Evolutionary conservation across 2,329 filamentous ascomycete genomes (phyloP), one percentile per base, ranked within the genome.

Genomic region (Dothideomycetes sp.): DNA sequence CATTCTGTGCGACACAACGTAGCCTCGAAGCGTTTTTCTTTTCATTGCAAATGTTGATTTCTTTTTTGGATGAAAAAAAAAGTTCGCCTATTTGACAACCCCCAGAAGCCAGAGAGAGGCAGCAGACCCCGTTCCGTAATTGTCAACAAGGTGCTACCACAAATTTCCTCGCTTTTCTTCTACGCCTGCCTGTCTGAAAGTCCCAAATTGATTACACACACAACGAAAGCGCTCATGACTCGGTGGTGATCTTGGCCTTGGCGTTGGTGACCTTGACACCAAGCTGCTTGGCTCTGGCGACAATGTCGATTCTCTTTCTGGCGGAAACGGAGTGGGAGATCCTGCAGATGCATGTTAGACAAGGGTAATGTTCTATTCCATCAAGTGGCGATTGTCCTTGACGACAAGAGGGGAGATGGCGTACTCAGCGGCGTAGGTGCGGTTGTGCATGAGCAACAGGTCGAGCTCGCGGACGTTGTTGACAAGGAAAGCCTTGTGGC

Each of bases 401-500:
- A 11, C n/a, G 16, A 11, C 24, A 9, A 24, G 19, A n/a, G 27
- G 5, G 22, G 16, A 25, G 28, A 11, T 29, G 43, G 20, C 86
- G 60, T 87, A 95, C 88, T 98, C 91, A 66, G 91, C 91, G 67
- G 91, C 91, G 73, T 85, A 95, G 70, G 87, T 94, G 68, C 83
- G 82, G 85, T 96, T 96, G 84, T 98, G 91, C 91, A 98, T 98
- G 61, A 98, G 78, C 63, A 98, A 82, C 51, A 98, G 83, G 71
- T 98, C 89, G 63, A 98, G 82, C 60, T 98, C 91, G 67, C 82
- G 78, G 70, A 78, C 70, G 79, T 98, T 98, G 82, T 82, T 86
- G 74, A 98, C 91, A 65, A 96, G 80, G 84, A 98, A 98, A 55
- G 89, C 85, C 82, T 95, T 96, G 84, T 96, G 89, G 73, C 91